Conservation (phyloP, 2,329 filamentous ascomycete species). For the Penicillium sp. region DNA sequence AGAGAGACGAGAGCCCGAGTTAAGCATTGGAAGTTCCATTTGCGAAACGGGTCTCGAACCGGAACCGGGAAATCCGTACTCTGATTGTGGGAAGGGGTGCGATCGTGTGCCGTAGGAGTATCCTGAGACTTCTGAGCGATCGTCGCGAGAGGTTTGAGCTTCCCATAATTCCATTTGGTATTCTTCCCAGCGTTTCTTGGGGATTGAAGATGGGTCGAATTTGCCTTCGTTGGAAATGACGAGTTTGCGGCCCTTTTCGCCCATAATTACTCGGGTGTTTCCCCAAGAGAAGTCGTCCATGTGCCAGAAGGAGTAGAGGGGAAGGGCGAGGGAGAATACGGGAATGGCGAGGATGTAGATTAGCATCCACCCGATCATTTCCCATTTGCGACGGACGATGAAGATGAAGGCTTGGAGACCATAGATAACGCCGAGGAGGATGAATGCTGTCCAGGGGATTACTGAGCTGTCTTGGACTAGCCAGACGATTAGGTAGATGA, state of each 20-base stretch:
- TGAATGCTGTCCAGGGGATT: conserved; percentile 83
- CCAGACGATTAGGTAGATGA: conserved; percentile 83
- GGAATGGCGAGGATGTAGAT: conserved; percentile 91
- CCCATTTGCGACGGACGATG: conserved; percentile 95
- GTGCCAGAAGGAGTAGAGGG: conserved; percentile 96
- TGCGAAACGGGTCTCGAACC: conserved; percentile 65
- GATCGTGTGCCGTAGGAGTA: conserved; percentile 92
- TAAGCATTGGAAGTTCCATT: conserved; percentile 56
- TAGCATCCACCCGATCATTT: conserved; percentile 99
- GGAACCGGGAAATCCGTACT: conserved; percentile 72
- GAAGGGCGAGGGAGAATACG: conserved; percentile 86
- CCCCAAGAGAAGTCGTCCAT: conserved; percentile 99
- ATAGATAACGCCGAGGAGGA: conserved; percentile 93
- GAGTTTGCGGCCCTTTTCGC: conserved; percentile 89
- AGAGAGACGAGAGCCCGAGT: conserved; percentile 72
- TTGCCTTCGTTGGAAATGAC: conserved; percentile 97
- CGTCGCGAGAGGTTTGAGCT: conserved; percentile 79
- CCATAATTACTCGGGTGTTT: conserved; percentile 95
- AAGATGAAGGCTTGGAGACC: conserved; percentile 97
- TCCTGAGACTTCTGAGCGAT: conserved; percentile 89
- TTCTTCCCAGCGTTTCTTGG: conserved; percentile 98
- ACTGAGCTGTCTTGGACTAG: conserved; percentile 64
- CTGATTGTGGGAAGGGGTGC: conserved; percentile 63
- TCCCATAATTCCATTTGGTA: conserved; percentile 99
- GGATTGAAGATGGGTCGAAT: conserved; percentile 90